These are phyloP conservation scores for Arthrobotrys conoides DNA, from an alignment of 2,329 filamentous ascomycete species.

Conservation along the genomic window DNA sequence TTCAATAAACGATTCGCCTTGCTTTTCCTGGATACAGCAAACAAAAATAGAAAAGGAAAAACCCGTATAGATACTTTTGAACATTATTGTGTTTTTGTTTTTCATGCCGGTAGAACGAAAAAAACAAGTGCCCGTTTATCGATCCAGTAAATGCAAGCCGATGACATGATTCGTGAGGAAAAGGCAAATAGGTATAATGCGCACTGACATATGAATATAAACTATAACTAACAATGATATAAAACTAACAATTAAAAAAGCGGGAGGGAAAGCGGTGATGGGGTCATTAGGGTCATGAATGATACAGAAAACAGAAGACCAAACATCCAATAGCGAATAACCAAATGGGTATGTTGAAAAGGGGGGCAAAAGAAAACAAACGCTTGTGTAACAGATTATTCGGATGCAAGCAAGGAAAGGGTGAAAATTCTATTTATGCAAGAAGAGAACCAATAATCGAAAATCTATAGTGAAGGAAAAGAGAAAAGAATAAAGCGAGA, in stretches of 20 bases:
- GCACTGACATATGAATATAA: conserved; percentile 59
- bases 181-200: conserved; percentile 62
- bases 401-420: conserved; percentile 18
- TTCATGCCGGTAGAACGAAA: conserved; percentile 53
- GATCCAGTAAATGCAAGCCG: conserved; percentile 61
- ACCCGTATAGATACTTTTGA: conserved; percentile 53
- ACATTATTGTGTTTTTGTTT: conserved; percentile 56
- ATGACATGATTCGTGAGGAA: conserved; percentile 60
- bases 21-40: conserved; percentile 52
- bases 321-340: conserved; percentile 52
- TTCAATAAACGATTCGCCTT: conserved; percentile 50
- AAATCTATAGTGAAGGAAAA: conserved; percentile 50
- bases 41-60: conserved; percentile 52
- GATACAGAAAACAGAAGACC: conserved; percentile 51
- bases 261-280: conserved; percentile 46
- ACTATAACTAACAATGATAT: conserved; percentile 53
- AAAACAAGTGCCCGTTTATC: conserved; percentile 60
- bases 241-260: conserved; percentile 46
- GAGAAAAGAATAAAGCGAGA: conserved; percentile 33
- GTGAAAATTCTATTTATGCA: conserved; percentile 59
- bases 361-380: conserved; percentile 37
- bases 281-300: conserved; percentile 60
- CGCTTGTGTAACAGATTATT: conserved; percentile 51
- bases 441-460: conserved; percentile 52
- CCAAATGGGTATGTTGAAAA: conserved; percentile 61